These are phyloP conservation scores for Fusarium pilosicola DNA, from an alignment of 2,329 filamentous ascomycete species.

Conservation along the genomic window DNA sequence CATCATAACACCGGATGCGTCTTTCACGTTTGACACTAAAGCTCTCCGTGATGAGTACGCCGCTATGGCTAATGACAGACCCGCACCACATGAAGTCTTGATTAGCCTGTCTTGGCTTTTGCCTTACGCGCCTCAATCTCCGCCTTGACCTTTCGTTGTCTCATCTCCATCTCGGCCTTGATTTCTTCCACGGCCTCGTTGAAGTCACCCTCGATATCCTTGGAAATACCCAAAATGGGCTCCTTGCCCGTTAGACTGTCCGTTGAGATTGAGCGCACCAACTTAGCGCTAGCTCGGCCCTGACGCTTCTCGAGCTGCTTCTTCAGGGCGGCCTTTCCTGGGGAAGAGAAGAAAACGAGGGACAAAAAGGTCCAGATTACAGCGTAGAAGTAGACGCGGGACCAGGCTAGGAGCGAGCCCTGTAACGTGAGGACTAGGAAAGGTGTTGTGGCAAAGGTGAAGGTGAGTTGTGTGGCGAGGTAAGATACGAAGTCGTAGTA, in stretches of 20 bases:
- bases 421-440: slow-evolving; percentile 84
- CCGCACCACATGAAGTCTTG: background rate
- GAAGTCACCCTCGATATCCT: slow-evolving; percentile 78
- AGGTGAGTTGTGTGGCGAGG: slow-evolving; percentile 80
- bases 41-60: background rate
- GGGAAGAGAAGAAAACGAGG: slow-evolving; percentile 82
- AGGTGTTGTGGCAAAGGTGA: slow-evolving; percentile 84
- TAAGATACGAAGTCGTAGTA: slow-evolving; percentile 87
- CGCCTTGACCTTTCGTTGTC: slow-evolving; percentile 48
- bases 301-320: slow-evolving; percentile 68
- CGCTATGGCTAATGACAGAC: background rate
- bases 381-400: slow-evolving; percentile 88
- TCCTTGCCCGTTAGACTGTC: slow-evolving; percentile 66
- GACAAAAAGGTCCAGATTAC: slow-evolving; percentile 72
- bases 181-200: slow-evolving; percentile 83
- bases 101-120: slow-evolving; percentile 26
- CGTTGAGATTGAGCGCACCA: slow-evolving; percentile 63
- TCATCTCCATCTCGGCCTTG: slow-evolving; percentile 73
- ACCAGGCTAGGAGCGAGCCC: slow-evolving; percentile 80
- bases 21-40: background rate
- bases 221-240: slow-evolving; percentile 80
- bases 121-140: slow-evolving; percentile 71
- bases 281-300: slow-evolving; percentile 55
- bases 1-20: background rate
- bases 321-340: slow-evolving; percentile 71